Base-by-base conservation (phyloP, 179 eudicot species). In the Beta macrorhiza region DNA sequence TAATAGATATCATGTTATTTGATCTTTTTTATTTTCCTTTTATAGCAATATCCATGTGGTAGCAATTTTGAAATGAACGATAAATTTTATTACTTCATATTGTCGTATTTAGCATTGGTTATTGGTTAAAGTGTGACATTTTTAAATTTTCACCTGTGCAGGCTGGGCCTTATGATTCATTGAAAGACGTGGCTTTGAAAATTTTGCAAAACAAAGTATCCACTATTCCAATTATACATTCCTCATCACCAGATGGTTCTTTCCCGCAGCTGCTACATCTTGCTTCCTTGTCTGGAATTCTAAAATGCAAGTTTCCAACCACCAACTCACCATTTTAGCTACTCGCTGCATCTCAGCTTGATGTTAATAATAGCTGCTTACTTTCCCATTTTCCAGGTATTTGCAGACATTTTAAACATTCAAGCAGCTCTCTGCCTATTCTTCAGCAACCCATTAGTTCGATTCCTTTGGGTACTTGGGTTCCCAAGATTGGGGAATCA, bases 401-500 rank as follows among this genome's bases (percentile, higher is more conserved):
- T 75, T 88, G 90, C 87, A 84, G 90, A 76, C 87, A 88, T 75
- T 88, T 86, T 73, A 86, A 84, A 67, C 88, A 88, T 78, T 84
- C 87, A 4, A 88, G 86, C 62, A 67, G 87, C 69, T 74, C 89
- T 80, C 79, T 88, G 83, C 90, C 90, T 42, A 86, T 88, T 80
- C 90, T 88, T 83, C 88, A 88, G 78, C 87, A 84, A 78, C 87
- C 90, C 45, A 87, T 94, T 74, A 86, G 89, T 84, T 85, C 92
- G 74, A 84, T 95, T 83, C 97, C 95, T 84, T 77, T 95, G 87
- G 97, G 98, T 75, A 95, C 97, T 3, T 92, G 98, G 98, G 97
- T 92, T 84, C 97, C 97, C 17, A 89, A 89, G 86, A 91, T 92
- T 83, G 97, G 97, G 72, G 97, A 93, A 76, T 73, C 93, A 37